phyloP scores from a whole-genome alignment of 108 stramenopile species.

The Fistulifera pelliculosa region DNA sequence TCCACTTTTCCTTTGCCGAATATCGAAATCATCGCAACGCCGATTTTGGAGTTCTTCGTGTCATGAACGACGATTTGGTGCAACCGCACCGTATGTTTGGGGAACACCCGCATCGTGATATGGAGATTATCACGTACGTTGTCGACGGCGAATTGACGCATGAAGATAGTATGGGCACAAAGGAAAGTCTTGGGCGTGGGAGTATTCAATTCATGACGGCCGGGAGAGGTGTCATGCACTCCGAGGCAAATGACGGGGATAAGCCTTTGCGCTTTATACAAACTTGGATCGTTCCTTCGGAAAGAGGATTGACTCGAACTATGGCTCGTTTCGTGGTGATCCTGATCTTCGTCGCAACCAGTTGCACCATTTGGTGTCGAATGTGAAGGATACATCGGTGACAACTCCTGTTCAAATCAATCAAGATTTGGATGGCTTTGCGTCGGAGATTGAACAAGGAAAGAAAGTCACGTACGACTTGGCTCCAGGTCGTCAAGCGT shows the following conservation, averaged over 20 bases:
- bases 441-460: slow-evolving; percentile 42
- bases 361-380: slow-evolving; percentile 56
- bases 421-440: slow-evolving; percentile 65
- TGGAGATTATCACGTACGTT: slow-evolving; percentile 77
- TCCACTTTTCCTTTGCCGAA: slow-evolving; percentile 86
- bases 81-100: slow-evolving; percentile 75
- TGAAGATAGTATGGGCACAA: slow-evolving; percentile 68
- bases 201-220: slow-evolving; percentile 79
- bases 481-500: slow-evolving; percentile 48
- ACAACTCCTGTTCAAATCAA: slow-evolving; percentile 47
- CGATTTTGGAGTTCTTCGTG: slow-evolving; percentile 64
- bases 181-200: slow-evolving; percentile 65
- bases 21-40: slow-evolving; percentile 45
- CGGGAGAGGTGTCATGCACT: slow-evolving; percentile 63
- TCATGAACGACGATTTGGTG: slow-evolving; percentile 84
- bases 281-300: slow-evolving; percentile 66
- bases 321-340: slow-evolving; percentile 38
- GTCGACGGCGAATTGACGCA: slow-evolving; percentile 65
- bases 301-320: slow-evolving; percentile 43
- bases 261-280: slow-evolving; percentile 73
- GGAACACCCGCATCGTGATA: slow-evolving; percentile 64
- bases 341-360: slow-evolving; percentile 19
- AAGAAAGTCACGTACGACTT: slow-evolving; percentile 19
- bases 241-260: slow-evolving; percentile 49
- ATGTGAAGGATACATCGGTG: slow-evolving; percentile 9